Base-by-base conservation (phyloP, 2,329 filamentous ascomycete species). In the Venturia pyrina region DNA sequence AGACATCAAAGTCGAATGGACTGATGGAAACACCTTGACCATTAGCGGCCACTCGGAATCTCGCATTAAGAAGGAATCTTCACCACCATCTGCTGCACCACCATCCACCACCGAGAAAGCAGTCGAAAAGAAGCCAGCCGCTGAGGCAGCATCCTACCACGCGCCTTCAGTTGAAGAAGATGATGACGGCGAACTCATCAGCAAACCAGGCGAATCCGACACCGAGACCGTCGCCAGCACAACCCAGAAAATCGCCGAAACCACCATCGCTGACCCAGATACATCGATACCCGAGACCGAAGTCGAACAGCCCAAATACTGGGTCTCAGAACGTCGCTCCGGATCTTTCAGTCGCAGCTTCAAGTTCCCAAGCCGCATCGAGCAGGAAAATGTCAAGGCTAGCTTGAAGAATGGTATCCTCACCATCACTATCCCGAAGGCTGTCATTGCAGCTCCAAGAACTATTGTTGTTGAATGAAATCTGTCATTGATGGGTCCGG, bases 1-100 rank as follows among this genome's bases (percentile, higher is more conserved):
- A 71, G 81, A 92, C 72, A 80, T 95, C 72, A 80, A 83, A 73
- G 89, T 93, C 73, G 89, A 93, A 73, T 93, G 93, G 81, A 87
- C 85, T 67, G 89, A 93, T 73, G 80, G 83, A 53, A 87, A 90
- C 78, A 92, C 89, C 19, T 79, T 93, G 56, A 82, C 85, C 69
- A 81, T 95, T 74, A 85, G 84, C 66, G 90, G 90, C 72, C 85
- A 82, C 69, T 82, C 86, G 66, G 89, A 92, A 77, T 84, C 87
- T 70, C 79, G 79, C 69, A 83, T 85, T 76, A 83, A 84, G 67
- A 77, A 85, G 48, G 83, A 83, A 67, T 78, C 81, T 2, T 76
- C 82, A 41, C 3, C 60, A 15, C 60, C 57, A 37, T 6, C 32
- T 3, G 59, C 34, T 13, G 3, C 59, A 43, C 19, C 37, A 15